Conservation (phyloP, 768 basidiomycete genomes). For the Dioszegia crocea region DNA sequence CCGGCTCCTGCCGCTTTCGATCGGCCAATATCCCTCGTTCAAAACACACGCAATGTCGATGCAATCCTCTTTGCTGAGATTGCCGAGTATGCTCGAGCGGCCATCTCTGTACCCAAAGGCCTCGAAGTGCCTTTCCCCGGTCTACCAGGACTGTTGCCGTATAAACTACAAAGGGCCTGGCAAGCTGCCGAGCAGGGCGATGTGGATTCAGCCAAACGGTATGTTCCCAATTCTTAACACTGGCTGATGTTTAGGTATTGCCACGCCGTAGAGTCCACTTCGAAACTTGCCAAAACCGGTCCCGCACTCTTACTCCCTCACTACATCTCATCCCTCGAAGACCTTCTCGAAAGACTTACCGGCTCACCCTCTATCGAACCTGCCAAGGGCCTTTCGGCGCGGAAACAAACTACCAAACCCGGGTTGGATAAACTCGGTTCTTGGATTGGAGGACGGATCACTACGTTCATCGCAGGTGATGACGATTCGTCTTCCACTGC, state of each 20-base stretch:
- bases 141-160: conserved; percentile 79
- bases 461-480: conserved; percentile 92
- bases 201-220: conserved; percentile 71
- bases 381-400: conserved; percentile 23
- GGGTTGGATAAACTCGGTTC: conserved; percentile 85
- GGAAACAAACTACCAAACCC: conserved; percentile 66
- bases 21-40: conserved; percentile 64
- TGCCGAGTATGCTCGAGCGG: conserved; percentile 79
- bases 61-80: conserved; percentile 82
- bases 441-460: conserved; percentile 87
- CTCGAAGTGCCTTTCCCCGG: conserved; percentile 74
- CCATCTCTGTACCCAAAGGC: conserved; percentile 69
- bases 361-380: conserved; percentile 60
- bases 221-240: conserved; percentile 3
- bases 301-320: conserved; percentile 63
- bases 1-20: conserved; percentile 66
- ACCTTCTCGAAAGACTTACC: conserved; percentile 68
- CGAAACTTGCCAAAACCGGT: conserved; percentile 54
- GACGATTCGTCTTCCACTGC: conserved; percentile 48
- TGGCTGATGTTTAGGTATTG: conserved; percentile 66
- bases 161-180: conserved; percentile 72
- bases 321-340: conserved; percentile 70
- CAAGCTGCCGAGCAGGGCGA: conserved; percentile 78
- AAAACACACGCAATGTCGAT: conserved; percentile 53
- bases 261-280: conserved; percentile 69